These are phyloP conservation scores for Trichopus zeylanicus DNA, from an alignment of 116 monocot species.

Conservation along the genomic window DNA sequence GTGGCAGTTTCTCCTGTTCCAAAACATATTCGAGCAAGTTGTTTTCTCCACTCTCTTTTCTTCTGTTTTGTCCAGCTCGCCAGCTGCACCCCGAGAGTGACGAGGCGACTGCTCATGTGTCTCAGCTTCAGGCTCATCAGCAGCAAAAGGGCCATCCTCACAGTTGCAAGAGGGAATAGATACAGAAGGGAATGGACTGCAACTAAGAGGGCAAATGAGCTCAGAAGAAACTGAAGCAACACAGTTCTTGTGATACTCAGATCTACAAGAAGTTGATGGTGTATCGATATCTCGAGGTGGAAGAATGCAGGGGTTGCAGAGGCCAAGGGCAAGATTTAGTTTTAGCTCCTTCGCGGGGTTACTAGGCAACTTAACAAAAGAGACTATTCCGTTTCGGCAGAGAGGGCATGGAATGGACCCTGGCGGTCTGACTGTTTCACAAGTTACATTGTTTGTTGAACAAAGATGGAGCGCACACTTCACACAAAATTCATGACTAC, in stretches of 20 bases:
- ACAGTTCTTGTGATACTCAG: conserved; percentile 41
- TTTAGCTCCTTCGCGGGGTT: conserved; percentile 43
- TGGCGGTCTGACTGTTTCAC: conserved; percentile 43
- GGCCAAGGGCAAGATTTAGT: conserved; percentile 34
- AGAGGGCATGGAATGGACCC: conserved; percentile 95
- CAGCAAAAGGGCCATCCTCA: conserved; percentile 30
- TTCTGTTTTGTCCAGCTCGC: conserved; percentile 31
- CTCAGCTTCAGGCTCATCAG: conserved; percentile 27
- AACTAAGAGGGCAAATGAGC: conserved; percentile 62
- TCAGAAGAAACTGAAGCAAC: conserved; percentile 38
- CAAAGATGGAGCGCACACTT: conserved; percentile 89
- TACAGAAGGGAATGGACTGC: conserved; percentile 71
- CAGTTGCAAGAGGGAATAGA: conserved; percentile 43
- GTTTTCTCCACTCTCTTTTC: conserved; percentile 43
- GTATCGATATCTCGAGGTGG: conserved; percentile 20
- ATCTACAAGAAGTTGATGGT: conserved; percentile 14
- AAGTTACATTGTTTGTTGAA: conserved; percentile 48
- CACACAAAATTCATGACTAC: conserved; percentile 75
- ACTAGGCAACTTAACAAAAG: conserved; percentile 51
- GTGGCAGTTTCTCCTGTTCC: conserved; percentile 79
- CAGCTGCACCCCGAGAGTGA: conserved; percentile 13
- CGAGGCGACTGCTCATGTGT: conserved; percentile 24
- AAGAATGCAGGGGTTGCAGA: conserved; percentile 80
- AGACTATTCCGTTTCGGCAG: conserved; percentile 72
- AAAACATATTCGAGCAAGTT: conserved; percentile 71